These are phyloP conservation scores for Ascochyta fabae DNA, from an alignment of 2,329 filamentous ascomycete genomes.

Conservation along the genomic window DNA sequence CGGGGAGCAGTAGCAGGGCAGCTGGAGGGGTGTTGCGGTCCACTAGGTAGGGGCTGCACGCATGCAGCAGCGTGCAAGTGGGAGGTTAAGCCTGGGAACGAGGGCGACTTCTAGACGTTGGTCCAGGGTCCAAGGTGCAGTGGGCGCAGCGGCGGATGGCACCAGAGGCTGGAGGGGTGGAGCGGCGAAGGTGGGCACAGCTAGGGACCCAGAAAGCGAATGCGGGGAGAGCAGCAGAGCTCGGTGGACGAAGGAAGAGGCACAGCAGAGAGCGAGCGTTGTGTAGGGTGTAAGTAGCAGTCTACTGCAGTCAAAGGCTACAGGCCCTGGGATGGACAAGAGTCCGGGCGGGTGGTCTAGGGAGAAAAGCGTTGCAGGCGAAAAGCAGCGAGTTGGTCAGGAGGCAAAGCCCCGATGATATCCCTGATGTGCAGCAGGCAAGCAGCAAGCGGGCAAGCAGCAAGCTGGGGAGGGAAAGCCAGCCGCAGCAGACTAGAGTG, in stretches of 20 bases:
- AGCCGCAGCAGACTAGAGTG: constrained; percentile 2
- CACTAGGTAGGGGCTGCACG: constrained; percentile 12
- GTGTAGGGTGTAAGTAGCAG: constrained; percentile 1
- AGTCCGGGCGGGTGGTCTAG: constrained; percentile 3
- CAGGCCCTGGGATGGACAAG: constrained; percentile 8
- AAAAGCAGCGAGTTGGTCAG: constrained; percentile 5
- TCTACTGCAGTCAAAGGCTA: constrained; percentile 1
- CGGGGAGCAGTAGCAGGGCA: constrained; percentile 6
- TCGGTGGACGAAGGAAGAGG: constrained; percentile 1
- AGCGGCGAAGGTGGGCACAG: constrained; percentile 6
- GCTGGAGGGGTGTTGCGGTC: constrained; percentile 15
- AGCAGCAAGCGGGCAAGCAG: neutral
- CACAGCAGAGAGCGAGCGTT: constrained; percentile 12
- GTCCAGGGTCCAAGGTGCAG: constrained; percentile 9
- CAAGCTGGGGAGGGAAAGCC: constrained; percentile 1
- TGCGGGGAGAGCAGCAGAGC: constrained; percentile 13
- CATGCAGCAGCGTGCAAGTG: constrained; percentile 15
- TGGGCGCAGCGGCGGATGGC: constrained; percentile 13
- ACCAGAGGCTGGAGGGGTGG: constrained; percentile 19
- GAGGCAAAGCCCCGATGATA: constrained; percentile 5
- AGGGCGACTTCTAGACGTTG: constrained; percentile 6
- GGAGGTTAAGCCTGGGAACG: neutral
- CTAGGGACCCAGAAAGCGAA: constrained; percentile 1
- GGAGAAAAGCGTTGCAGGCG: constrained; percentile 1
- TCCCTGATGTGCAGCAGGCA: constrained; percentile 13